Conservation (phyloP, 768 basidiomycete genomes). For the Phylloporus arenicola region DNA sequence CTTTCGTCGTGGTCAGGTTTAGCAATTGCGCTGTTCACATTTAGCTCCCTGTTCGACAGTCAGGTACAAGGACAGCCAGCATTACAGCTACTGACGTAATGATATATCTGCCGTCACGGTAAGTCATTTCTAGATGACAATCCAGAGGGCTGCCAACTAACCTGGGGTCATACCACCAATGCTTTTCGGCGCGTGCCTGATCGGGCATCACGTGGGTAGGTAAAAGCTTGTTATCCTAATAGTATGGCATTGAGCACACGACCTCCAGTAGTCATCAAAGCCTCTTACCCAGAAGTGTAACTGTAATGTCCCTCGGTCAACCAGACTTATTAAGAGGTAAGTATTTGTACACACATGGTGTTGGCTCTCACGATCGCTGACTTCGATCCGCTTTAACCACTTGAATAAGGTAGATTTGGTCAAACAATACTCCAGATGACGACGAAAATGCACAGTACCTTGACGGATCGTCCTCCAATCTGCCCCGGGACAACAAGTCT, state of each 20-base stretch:
- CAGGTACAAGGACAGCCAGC: slow-evolving; percentile 2
- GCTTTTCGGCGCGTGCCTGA: slow-evolving; percentile 43
- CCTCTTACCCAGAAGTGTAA: slow-evolving; percentile 33
- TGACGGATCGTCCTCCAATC: slow-evolving; percentile 57
- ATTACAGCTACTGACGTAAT: slow-evolving; percentile 26
- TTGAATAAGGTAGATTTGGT: slow-evolving; percentile 19
- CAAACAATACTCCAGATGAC: not conserved
- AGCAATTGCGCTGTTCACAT: slow-evolving; percentile 54
- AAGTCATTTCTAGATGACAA: not conserved
- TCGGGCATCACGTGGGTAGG: slow-evolving; percentile 49
- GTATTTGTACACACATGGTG: slow-evolving; percentile 36
- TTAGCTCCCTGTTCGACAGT: slow-evolving; percentile 46
- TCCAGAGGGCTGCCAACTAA: slow-evolving; percentile 12
- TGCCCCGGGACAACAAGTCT: slow-evolving; percentile 58
- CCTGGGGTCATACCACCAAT: slow-evolving; percentile 54
- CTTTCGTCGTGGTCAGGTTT: slow-evolving; percentile 51
- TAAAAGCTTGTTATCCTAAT: slow-evolving; percentile 56
- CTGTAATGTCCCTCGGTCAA: slow-evolving; percentile 7
- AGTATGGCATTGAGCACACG: not conserved
- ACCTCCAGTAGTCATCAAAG: not conserved
- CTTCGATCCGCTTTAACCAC: slow-evolving; percentile 54
- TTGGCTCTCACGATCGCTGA: slow-evolving; percentile 46
- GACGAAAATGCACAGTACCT: slow-evolving; percentile 13
- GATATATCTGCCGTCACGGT: slow-evolving; percentile 22
- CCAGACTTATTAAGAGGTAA: not conserved